Evolutionary conservation across 192 early-diverging fungal genomes (phyloP).

Genomic region (Globomyces pollinis-pini): DNA sequence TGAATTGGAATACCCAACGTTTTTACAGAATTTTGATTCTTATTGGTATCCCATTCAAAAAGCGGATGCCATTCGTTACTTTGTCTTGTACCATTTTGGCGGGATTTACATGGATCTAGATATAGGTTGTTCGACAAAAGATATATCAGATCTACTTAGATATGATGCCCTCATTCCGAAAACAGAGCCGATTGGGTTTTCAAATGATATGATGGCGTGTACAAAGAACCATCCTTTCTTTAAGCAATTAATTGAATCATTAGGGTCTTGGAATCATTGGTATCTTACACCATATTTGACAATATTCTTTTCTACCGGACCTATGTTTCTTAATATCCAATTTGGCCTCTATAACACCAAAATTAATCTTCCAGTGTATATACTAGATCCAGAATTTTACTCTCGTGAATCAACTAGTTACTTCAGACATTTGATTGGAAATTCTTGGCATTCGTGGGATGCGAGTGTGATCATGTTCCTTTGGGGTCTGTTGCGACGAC

Average conservation of each 20-base stretch:
- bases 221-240: conserved; percentile 15
- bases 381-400: conserved; percentile 4
- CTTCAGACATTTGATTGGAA: conserved; percentile 2
- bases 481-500: background rate
- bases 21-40: conserved; percentile 18
- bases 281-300: conserved; percentile 25
- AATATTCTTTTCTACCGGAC: conserved; percentile 34
- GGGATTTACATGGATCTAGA: conserved; percentile 36
- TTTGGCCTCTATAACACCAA: conserved; percentile 2
- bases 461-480: background rate
- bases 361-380: background rate
- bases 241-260: conserved; percentile 14
- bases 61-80: conserved; percentile 29
- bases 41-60: conserved; percentile 25
- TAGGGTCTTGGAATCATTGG: conserved; percentile 15
- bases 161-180: conserved; percentile 25
- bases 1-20: conserved; percentile 15
- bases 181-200: conserved; percentile 30
- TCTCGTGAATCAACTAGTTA: background rate
- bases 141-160: conserved; percentile 16
- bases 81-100: conserved; percentile 27
- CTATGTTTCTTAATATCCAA: conserved; percentile 25
- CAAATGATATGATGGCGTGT: conserved; percentile 27
- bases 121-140: conserved; percentile 15
- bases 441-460: conserved; percentile 7